Percentiles rank a stretch among this genome's conserved stretches.
Evolutionary conservation across 192 early-diverging fungal species (phyloP).

Genomic region (Linnemannia elongata): DNA sequence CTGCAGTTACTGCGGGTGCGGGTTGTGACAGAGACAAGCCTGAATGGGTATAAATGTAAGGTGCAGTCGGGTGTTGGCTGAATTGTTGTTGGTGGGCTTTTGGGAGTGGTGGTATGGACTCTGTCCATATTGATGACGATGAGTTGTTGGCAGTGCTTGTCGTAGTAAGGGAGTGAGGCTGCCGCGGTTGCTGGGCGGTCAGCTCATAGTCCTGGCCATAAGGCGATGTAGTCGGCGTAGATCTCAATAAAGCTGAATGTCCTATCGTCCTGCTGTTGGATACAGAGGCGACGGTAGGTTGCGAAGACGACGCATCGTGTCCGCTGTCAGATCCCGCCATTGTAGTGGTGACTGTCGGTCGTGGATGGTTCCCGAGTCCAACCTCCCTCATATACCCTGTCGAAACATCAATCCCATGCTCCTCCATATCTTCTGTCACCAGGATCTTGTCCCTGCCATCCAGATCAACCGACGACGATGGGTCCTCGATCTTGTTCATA

Average conservation of each 20-base stretch:
- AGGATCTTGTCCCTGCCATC: constrained; percentile 27
- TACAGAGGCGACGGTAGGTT: not conserved
- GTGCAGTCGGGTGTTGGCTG: not conserved
- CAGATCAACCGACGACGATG: not conserved
- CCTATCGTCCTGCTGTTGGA: not conserved
- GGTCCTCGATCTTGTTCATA: constrained; percentile 28
- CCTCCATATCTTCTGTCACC: constrained; percentile 25
- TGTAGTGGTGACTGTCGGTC: constrained; percentile 7
- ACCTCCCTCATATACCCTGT: constrained; percentile 26
- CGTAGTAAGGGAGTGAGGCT: not conserved
- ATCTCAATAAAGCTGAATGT: not conserved
- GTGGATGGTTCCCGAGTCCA: constrained; percentile 15
- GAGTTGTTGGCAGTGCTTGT: not conserved
- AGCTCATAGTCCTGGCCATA: not conserved
- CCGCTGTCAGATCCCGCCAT: not conserved
- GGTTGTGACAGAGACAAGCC: not conserved
- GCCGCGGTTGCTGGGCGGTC: not conserved
- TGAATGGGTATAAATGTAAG: not conserved
- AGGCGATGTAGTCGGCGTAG: not conserved
- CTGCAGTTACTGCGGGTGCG: not conserved
- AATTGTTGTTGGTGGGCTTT: not conserved
- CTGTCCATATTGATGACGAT: not conserved
- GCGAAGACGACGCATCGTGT: not conserved
- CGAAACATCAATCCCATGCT: not conserved
- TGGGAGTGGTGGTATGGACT: not conserved